Evolutionary conservation across 1,139 yeast genomes (phyloP), one percentile per base, ranked within the genome.

Genomic region (Protomyces arabidopsidicola): DNA sequence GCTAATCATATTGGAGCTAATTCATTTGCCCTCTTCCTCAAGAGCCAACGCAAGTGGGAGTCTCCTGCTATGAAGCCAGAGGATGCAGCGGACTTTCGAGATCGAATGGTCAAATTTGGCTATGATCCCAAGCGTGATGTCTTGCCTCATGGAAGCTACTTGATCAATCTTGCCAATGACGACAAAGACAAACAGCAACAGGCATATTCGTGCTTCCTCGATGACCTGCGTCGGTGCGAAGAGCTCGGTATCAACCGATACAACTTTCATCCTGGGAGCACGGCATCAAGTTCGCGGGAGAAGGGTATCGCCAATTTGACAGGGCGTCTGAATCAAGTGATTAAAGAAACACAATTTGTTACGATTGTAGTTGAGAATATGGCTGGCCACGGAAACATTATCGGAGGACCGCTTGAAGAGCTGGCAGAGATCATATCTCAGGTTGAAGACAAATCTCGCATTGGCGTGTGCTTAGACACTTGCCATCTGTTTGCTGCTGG

Each of bases 301-400:
- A 82, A 78, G 35, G 89, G 95, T 0, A 76, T 91, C 59, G 76
- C 76, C 60, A 82, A 84, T 64, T 78, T 93, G 68, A 97, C 98
- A 0, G 79, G 79, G 18, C 87, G 88, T 68, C 85, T 93, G 69
- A 93, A 95, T 73, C 79, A 77, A 52, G 97, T 96, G 5, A 86
- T 88, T 54, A 75, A 76, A 36, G 84, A 84, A 65, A 93, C 98
- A 0, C 71, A 75, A 4, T 86, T 84, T 72, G 98, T 93, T 39
- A 90, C 86, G 72, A 86, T 93, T 59, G 96, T 93, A 12, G 81
- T 95, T 65, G 99, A 93, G 73, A 93, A 93, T 72, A 93, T 95
- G 98, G 97, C 98, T 0, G 98, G 98, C 12, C 96, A 90, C 70
- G 97, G 97, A 6, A 87, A 88, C 67, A 80, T 91, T 66, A 87